Evolutionary conservation across 192 early-diverging fungal species (phyloP).

Genomic region (Gaertneriomyces semiglobifer): DNA sequence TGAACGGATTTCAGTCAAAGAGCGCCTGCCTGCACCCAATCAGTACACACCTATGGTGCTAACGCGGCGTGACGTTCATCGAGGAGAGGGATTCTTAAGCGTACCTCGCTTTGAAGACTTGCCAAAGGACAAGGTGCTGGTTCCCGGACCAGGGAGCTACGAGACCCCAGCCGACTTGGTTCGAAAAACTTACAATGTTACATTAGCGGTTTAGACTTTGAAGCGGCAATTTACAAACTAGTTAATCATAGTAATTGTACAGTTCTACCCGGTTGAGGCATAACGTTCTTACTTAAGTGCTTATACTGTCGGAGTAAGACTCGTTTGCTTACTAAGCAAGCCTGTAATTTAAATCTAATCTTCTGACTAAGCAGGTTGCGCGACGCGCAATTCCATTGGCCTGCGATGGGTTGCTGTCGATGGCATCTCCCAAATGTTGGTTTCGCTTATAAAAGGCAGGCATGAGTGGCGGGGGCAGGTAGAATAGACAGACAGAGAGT

Average conservation of each 20-base stretch:
- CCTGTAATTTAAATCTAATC: no score
- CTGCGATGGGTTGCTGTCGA: no score
- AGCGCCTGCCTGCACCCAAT: conserved; percentile 45
- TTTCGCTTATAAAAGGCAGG: no score
- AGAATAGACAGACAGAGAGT: no score
- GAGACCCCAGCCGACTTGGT: conserved; percentile 38
- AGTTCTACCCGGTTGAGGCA: not conserved
- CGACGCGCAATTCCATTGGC: no score
- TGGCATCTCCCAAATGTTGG: no score
- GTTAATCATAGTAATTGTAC: not conserved
- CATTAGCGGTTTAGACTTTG: conserved; percentile 24
- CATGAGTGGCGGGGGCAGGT: no score
- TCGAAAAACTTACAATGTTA: conserved; percentile 54
- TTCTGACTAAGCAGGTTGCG: no score
- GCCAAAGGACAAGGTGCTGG: conserved; percentile 1
- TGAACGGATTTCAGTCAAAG: conserved; percentile 29
- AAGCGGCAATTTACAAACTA: no score
- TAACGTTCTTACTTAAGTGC: not conserved
- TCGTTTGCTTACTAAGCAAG: no score
- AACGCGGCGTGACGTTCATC: conserved; percentile 21
- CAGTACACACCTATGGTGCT: conserved; percentile 38
- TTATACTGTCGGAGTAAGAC: no score
- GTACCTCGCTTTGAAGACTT: not conserved
- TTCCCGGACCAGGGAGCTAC: conserved; percentile 50
- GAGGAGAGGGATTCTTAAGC: conserved; percentile 9